Evolutionary conservation across 495 filamentous ascomycete species (phyloP), one percentile per base, ranked within the genome.

Genomic region (Penicillium roqueforti): DNA sequence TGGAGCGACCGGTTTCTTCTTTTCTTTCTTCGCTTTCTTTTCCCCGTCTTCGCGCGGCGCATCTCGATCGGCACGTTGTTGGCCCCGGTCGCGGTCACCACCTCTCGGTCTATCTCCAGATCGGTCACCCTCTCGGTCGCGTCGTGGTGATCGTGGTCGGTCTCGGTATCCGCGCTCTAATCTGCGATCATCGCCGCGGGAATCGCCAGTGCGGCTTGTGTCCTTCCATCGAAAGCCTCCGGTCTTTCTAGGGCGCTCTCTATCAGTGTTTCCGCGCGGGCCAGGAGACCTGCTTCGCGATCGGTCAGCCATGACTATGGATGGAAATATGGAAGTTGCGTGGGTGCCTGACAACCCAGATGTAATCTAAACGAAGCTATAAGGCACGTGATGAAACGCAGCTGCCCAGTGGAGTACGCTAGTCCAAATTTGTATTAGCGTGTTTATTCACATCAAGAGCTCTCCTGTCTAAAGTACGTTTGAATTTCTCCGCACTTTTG

Each of bases 151-250:
- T 25, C 70, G 55, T 59, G 61, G 26, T 53, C 65, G 65, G 20
- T 79, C 72, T 51, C 82, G 71, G 53, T 86, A 85, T 42, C 83
- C 81, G 53, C 83, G 76, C 51, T 80, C 76, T 59, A 80, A 60
- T 39, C 72, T 66, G 54, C 78, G 74, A 25, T 73, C 72, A 40
- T 73, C 72, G 32, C 63, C 62, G 59, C 69, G 60, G 75, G 70
- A 28, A 44, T 79, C 63, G 32, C 77, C 73, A 54, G 75, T 69
- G 25, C 73, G 73, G 51, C 77, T 72, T 66, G 85, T 85, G 32
- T 85, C 81, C 60, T 87, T 88, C 83, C 83, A 88, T 44, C 74
- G 77, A 66, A 87, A 85, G 0, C 83, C 83, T 31, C 78, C 71
- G 13, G 66, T 58, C 49, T 70, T 65, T 50, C 58, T 65, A 6